These are phyloP conservation scores for Myxozyma vanderwaltii DNA, from an alignment of 805 yeast species.

Conservation along the genomic window DNA sequence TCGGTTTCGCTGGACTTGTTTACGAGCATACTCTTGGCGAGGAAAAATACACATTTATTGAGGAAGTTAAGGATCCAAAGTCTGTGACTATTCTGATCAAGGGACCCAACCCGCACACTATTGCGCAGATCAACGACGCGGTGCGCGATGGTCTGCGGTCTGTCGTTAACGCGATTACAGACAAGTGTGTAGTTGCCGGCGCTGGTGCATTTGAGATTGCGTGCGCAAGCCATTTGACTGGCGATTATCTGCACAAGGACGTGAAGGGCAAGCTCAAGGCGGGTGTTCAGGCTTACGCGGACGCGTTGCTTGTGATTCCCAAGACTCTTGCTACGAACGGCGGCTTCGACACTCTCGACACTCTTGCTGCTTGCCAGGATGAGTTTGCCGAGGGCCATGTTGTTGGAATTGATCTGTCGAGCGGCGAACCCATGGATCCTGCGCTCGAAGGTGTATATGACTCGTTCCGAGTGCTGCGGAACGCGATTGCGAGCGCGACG, in stretches of 20 bases:
- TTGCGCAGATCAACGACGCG: slow-evolving; percentile 94
- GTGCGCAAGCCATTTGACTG: slow-evolving; percentile 66
- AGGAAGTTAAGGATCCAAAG: slow-evolving; percentile 83
- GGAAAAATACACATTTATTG: slow-evolving; percentile 94
- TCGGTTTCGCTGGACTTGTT: slow-evolving; percentile 88
- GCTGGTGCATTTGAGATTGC: slow-evolving; percentile 95
- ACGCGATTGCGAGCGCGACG: slow-evolving; percentile 87
- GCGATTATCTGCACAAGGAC: slow-evolving; percentile 55
- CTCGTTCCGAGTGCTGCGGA: slow-evolving; percentile 89
- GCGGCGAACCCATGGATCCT: slow-evolving; percentile 97
- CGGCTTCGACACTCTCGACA: slow-evolving; percentile 89
- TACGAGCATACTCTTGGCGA: slow-evolving; percentile 94
- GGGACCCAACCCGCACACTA: slow-evolving; percentile 82
- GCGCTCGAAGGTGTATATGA: slow-evolving; percentile 95
- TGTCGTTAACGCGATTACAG: slow-evolving; percentile 87
- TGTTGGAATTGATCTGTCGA: slow-evolving; percentile 85
- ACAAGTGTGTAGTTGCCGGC: slow-evolving; percentile 86
- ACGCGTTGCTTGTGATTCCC: slow-evolving; percentile 86
- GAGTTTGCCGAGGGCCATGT: slow-evolving; percentile 69
- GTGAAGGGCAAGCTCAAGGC: slow-evolving; percentile 84
- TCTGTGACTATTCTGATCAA: slow-evolving; percentile 88
- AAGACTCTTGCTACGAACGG: slow-evolving; percentile 90
- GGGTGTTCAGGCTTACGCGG: slow-evolving; percentile 92
- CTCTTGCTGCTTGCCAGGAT: slow-evolving; percentile 86
- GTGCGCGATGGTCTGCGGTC: slow-evolving; percentile 96